A percentile compares a stretch with the other conserved stretches of the same genome.
Conservation (phyloP, 805 yeast genomes). For the Saturnispora halmiae region DNA sequence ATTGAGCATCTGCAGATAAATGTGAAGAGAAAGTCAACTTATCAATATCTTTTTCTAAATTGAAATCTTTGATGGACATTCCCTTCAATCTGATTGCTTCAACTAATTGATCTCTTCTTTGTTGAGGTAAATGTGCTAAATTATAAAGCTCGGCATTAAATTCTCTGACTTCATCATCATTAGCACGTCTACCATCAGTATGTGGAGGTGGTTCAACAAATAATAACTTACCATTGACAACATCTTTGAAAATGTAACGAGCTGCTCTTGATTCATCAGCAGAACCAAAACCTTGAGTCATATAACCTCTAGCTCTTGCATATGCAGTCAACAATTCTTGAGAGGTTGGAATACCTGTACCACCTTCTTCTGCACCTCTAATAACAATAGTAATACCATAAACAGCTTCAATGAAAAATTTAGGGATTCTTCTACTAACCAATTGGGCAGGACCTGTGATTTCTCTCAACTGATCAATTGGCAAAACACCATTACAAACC, state of each 20-base stretch:
- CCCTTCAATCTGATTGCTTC: conserved; percentile 54
- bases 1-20: conserved; percentile 41
- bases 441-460: conserved; percentile 80
- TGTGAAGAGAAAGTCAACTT: conserved; percentile 75
- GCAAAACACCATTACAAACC: conserved; percentile 97
- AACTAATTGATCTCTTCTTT: conserved; percentile 62
- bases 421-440: conserved; percentile 83
- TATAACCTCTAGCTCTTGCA: conserved; percentile 93
- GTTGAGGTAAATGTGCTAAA: conserved; percentile 55
- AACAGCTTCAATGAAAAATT: conserved; percentile 76
- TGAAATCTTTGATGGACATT: conserved; percentile 42
- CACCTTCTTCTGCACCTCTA: conserved; percentile 75
- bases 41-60: conserved; percentile 59
- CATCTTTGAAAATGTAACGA: conserved; percentile 85
- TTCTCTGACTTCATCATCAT: conserved; percentile 43
- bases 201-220: conserved; percentile 86
- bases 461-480: conserved; percentile 94
- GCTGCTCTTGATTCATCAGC: conserved; percentile 96
- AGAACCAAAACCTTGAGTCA: conserved; percentile 94
- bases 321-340: conserved; percentile 84
- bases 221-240: conserved; percentile 82
- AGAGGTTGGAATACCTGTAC: conserved; percentile 81
- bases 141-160: conserved; percentile 75
- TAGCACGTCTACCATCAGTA: conserved; percentile 44
- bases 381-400: conserved; percentile 87